Conservation (phyloP, 1,284 basidiomycete genomes). For the Austropuccinia psidii region DNA sequence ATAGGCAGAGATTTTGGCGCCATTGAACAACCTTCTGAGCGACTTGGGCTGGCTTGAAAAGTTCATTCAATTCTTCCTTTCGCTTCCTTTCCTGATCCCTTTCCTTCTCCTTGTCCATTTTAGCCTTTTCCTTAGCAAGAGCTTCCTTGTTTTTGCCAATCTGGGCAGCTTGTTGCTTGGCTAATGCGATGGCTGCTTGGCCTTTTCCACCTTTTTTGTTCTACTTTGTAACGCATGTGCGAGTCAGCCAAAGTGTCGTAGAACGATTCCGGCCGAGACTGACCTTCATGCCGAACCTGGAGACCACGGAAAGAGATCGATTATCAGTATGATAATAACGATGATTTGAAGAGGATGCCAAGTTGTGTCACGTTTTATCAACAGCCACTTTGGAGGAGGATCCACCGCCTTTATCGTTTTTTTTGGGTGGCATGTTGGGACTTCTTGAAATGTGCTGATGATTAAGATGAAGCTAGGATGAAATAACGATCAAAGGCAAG, state of each 20-base stretch:
- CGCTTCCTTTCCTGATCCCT: slow-evolving; percentile 75
- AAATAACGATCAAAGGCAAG: too few species aligned
- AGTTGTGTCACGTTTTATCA: slow-evolving; percentile 33
- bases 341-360: too few species aligned
- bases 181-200: slow-evolving; percentile 69
- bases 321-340: not conserved
- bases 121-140: slow-evolving; percentile 44
- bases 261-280: not conserved
- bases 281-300: slow-evolving; percentile 33
- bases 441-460: too few species aligned
- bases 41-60: slow-evolving; percentile 50
- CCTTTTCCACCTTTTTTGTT: slow-evolving; percentile 89
- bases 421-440: slow-evolving; percentile 31
- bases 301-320: not conserved
- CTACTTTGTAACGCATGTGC: slow-evolving; percentile 59
- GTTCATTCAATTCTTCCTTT: slow-evolving; percentile 73
- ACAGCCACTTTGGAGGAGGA: slow-evolving; percentile 18
- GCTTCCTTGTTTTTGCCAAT: slow-evolving; percentile 69
- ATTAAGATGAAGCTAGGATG: too few species aligned
- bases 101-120: slow-evolving; percentile 68
- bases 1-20: too few species aligned
- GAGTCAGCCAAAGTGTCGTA: not conserved
- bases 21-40: slow-evolving; percentile 44
- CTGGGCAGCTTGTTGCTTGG: slow-evolving; percentile 62
- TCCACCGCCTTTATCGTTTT: slow-evolving; percentile 16